Percentiles rank a stretch among this genome's conserved stretches.
Conservation (phyloP, 441 rosid species). For the Euphorbia celastroides region DNA sequence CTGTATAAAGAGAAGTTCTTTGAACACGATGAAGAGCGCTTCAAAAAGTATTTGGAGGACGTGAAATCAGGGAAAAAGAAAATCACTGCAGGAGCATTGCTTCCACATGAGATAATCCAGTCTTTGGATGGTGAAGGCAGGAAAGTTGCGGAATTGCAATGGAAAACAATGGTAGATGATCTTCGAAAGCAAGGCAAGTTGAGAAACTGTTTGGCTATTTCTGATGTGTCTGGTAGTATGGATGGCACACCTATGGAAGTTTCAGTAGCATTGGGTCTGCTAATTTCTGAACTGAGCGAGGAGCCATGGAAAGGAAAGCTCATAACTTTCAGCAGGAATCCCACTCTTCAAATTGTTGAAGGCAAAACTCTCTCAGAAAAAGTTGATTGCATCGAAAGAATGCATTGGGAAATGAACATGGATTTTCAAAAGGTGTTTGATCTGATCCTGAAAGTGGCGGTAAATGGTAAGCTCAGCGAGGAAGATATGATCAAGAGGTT, state of each 20-base stretch:
- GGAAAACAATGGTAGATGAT: slow-evolving; percentile 71
- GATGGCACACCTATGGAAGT: slow-evolving; percentile 40
- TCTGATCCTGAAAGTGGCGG: slow-evolving; percentile 21
- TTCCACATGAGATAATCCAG: slow-evolving; percentile 15
- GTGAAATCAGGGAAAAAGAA: background rate
- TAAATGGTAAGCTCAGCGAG: slow-evolving; percentile 18
- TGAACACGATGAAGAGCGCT: no score
- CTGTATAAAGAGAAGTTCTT: slow-evolving; percentile 3
- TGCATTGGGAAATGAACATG: slow-evolving; percentile 17
- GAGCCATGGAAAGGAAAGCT: slow-evolving; percentile 33
- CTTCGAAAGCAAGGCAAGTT: slow-evolving; percentile 34
- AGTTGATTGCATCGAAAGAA: slow-evolving; percentile 29
- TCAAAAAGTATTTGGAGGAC: background rate
- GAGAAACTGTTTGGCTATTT: slow-evolving; percentile 44
- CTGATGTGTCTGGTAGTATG: slow-evolving; percentile 66
- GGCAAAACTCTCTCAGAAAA: slow-evolving; percentile 29
- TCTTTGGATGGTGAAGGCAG: slow-evolving; percentile 24
- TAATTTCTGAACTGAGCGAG: slow-evolving; percentile 44
- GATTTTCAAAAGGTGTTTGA: slow-evolving; percentile 27
- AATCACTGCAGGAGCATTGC: slow-evolving; percentile 9
- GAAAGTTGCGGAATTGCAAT: slow-evolving; percentile 52
- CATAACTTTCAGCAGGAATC: slow-evolving; percentile 42
- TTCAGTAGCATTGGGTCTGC: slow-evolving; percentile 46
- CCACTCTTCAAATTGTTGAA: slow-evolving; percentile 32
- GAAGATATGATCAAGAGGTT: slow-evolving; percentile 26